Conservation (phyloP, 2,329 filamentous ascomycete species). For the Fonsecaea pedrosoi region DNA sequence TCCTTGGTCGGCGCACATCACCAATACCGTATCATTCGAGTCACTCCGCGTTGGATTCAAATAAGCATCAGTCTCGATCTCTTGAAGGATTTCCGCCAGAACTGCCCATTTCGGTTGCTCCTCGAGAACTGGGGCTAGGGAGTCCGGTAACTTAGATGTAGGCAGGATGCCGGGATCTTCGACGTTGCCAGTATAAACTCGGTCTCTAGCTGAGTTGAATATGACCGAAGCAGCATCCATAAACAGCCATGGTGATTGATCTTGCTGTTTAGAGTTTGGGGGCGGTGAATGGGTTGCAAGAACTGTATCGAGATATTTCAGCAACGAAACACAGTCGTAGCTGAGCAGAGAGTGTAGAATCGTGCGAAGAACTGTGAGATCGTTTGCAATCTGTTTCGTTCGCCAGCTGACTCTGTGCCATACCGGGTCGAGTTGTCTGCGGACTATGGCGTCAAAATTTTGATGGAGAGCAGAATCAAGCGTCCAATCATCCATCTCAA, state of each 20-base stretch:
- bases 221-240: constrained; percentile 93
- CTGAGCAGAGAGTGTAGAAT: constrained; percentile 82
- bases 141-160: constrained; percentile 62
- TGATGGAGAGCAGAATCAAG: constrained; percentile 89
- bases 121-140: constrained; percentile 81
- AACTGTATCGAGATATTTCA: constrained; percentile 92
- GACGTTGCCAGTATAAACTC: constrained; percentile 81
- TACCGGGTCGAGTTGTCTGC: constrained; percentile 89
- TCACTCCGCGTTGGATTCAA: constrained; percentile 81
- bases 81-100: constrained; percentile 86
- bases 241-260: constrained; percentile 94
- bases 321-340: constrained; percentile 88
- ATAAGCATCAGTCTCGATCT: constrained; percentile 90
- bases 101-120: constrained; percentile 94
- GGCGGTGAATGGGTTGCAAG: constrained; percentile 87
- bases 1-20: constrained; percentile 91
- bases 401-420: constrained; percentile 97
- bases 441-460: constrained; percentile 87
- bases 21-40: constrained; percentile 87
- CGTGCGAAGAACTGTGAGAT: constrained; percentile 80
- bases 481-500: constrained; percentile 98
- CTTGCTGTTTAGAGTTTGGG: constrained; percentile 83
- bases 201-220: constrained; percentile 84
- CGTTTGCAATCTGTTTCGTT: constrained; percentile 91
- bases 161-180: constrained; percentile 61